Evolutionary conservation across 192 early-diverging fungal species (phyloP).

Genomic region (Coemansia pectinata): DNA sequence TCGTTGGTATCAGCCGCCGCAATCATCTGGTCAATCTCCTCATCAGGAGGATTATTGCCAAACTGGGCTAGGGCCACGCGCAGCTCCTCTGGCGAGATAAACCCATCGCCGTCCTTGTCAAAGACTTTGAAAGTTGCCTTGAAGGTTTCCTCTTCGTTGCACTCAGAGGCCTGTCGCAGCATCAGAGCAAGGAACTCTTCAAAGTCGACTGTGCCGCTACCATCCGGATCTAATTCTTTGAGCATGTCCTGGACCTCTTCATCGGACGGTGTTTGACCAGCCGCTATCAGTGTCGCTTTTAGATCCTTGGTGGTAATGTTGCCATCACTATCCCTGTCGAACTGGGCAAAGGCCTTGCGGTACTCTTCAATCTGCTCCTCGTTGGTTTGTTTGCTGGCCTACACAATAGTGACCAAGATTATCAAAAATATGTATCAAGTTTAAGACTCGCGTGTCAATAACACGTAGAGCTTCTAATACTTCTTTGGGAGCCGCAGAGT

Average conservation of each 20-base stretch:
- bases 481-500: background rate
- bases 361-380: background rate
- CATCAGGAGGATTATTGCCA: slow-evolving; percentile 66
- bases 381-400: background rate
- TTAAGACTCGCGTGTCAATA: background rate
- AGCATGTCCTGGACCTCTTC: slow-evolving; percentile 73
- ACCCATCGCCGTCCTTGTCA: slow-evolving; percentile 59
- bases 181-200: slow-evolving; percentile 63
- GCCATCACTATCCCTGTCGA: slow-evolving; percentile 50
- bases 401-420: background rate
- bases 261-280: slow-evolving; percentile 62
- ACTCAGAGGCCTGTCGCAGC: slow-evolving; percentile 7
- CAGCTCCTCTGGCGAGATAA: slow-evolving; percentile 52
- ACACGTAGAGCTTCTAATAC: background rate
- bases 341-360: slow-evolving; percentile 16
- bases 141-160: slow-evolving; percentile 23
- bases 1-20: slow-evolving; percentile 72
- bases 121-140: slow-evolving; percentile 46
- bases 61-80: slow-evolving; percentile 45
- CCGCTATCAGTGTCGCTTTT: slow-evolving; percentile 12
- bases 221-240: slow-evolving; percentile 66
- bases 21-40: slow-evolving; percentile 80
- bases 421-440: background rate
- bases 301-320: slow-evolving; percentile 41
- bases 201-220: slow-evolving; percentile 67